These are phyloP conservation scores for Chondrostereum purpureum DNA, from an alignment of 1,284 basidiomycete genomes.

Conservation along the genomic window DNA sequence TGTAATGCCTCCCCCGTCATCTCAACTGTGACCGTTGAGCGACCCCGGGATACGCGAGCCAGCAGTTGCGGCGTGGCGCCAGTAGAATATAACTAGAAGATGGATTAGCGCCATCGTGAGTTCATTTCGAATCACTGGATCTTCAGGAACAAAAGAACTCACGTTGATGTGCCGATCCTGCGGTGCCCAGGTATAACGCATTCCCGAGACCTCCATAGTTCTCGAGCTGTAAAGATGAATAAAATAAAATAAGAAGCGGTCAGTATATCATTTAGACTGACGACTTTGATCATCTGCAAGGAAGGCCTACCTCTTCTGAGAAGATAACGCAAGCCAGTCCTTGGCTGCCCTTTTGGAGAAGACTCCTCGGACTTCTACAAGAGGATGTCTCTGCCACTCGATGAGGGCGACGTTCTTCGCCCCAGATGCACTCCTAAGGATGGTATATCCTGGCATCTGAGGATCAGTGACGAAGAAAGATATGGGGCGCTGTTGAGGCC, in stretches of 20 bases:
- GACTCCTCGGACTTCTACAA: conserved; percentile 37
- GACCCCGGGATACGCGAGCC: conserved; percentile 26
- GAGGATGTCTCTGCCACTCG: conserved; percentile 42
- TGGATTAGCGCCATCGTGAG: conserved; percentile 2
- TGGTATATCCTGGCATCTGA: conserved; percentile 31
- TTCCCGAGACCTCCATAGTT: conserved; percentile 16
- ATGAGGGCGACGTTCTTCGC: conserved; percentile 41
- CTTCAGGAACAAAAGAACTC: conserved; percentile 4
- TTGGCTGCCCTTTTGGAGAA: conserved; percentile 31
- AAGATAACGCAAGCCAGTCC: conserved; percentile 42
- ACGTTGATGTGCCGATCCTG: conserved; percentile 23
- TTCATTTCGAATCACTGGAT: background rate
- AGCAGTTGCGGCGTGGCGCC: conserved; percentile 20
- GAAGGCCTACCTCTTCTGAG: conserved; percentile 36
- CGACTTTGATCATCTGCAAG: no score
- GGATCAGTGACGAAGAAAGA: conserved; percentile 33
- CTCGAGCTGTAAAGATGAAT: conserved; percentile 23
- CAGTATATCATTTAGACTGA: no score
- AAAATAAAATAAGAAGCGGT: conserved; percentile 7
- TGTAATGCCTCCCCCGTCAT: conserved; percentile 31
- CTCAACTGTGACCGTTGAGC: conserved; percentile 28
- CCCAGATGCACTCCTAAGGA: conserved; percentile 37
- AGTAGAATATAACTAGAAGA: conserved; percentile 18
- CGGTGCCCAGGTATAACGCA: conserved; percentile 21
- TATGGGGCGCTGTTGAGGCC: conserved; percentile 32